phyloP scores from a whole-genome alignment of 306 rosid species.

The Quercus bicolor region DNA sequence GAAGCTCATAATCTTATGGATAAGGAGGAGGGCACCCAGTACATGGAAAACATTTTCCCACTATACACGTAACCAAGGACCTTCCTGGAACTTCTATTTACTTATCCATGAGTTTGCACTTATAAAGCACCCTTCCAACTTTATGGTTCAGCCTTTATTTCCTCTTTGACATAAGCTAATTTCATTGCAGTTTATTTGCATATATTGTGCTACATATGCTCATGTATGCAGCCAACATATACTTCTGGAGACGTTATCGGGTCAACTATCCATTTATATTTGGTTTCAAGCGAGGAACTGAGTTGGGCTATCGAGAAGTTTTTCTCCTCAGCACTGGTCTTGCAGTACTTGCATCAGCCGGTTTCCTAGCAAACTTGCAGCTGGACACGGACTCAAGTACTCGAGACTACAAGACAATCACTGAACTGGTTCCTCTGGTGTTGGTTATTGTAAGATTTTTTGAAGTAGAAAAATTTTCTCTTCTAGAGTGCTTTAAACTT shows the following conservation, averaged over 20 bases:
- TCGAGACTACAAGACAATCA: conserved; percentile 35
- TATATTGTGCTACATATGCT: conserved; percentile 63
- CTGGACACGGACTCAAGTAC: conserved; percentile 44
- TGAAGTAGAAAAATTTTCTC: not conserved
- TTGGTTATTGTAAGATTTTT: conserved; percentile 51
- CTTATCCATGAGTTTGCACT: not conserved
- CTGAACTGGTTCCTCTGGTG: conserved; percentile 64
- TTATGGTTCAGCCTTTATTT: not conserved
- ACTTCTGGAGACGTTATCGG: conserved; percentile 61
- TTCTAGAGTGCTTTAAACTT: not conserved
- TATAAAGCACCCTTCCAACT: not conserved
- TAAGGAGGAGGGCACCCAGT: conserved; percentile 39
- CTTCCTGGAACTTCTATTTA: not conserved
- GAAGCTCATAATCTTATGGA: conserved; percentile 33
- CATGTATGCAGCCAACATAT: conserved; percentile 59
- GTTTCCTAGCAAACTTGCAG: conserved; percentile 64
- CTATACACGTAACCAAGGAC: conserved; percentile 46
- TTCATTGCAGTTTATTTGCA: conserved; percentile 65
- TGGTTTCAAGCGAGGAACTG: conserved; percentile 68
- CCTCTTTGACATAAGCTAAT: conserved; percentile 16
- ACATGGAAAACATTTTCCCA: conserved; percentile 63
- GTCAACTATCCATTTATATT: conserved; percentile 76
- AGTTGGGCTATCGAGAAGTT: conserved; percentile 48
- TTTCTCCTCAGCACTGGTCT: conserved; percentile 67
- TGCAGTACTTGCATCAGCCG: conserved; percentile 55